Evolutionary conservation across 352 stramenopile species (phyloP), one percentile per base, ranked within the genome.

Genomic region (Phytopythium aichiense): DNA sequence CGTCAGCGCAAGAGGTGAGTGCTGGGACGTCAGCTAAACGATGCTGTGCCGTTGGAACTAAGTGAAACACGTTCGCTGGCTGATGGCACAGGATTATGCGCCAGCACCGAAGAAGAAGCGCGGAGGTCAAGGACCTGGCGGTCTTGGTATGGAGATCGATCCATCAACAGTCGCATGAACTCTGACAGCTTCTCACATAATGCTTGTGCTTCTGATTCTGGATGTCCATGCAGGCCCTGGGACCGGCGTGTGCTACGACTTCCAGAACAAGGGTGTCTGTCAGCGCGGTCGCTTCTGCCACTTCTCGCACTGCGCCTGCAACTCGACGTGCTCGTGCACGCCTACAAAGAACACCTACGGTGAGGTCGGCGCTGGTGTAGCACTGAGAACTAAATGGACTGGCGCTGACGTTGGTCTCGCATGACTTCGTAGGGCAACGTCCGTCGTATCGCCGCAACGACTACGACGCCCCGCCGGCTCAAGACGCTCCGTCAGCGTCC

Each of bases 251-350:
- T 95, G 87, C 62, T 95, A 95, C 63, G 87, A 95, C 37, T 95
- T 95, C 48, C 87, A 95, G 63, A 95, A 95, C 69, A 95, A 95
- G 51, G 87, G 87, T 13, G 78, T 92, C 11, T 95, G 87, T 28
- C 84, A 94, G 60, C 87, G 87, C 16, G 87, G 84, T 9, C 76
- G 81, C 22, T 92, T 89, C 54, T 95, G 87, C 68, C 87, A 95
- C 58, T 95, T 95, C 62, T 94, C 84, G 16, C 87, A 95, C 65
- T 95, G 87, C 58, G 87, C 87, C 11, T 95, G 87, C 63, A 92
- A 95, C 66, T 92, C 84, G 16, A 91, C 83, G 40, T 95, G 87
- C 56, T 88, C 77, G 5, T 95, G 87, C 65, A 95, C 87, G 6
- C 73, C 81, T 13, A 63, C 76, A 4, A 91, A 89, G 61, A 92